Evolutionary conservation across 139 green algal genomes (phyloP), one percentile per base, ranked within the genome.

Genomic region (Nannochloris sp.): DNA sequence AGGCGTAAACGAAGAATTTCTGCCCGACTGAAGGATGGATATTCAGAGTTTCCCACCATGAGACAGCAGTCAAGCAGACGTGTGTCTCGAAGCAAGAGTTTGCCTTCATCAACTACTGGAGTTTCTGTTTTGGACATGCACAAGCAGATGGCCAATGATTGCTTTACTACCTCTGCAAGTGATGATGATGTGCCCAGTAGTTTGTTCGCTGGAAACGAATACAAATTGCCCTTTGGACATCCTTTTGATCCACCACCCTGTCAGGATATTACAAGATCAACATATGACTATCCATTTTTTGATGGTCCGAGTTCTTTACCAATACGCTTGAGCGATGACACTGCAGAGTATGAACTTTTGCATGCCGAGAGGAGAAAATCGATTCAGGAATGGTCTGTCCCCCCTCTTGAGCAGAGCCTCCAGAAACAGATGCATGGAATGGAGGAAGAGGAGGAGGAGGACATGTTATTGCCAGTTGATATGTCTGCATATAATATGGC

Each of bases 81-180:
- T 7, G 34, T 40, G 34, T 40, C 34, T 40, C 34, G 34, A 9
- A 40, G 34, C 34, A 53, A 25, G 46, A 64, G 57, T 15, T 10
- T 64, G 19, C 57, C 57, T 7, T 27, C 19, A 18, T 64, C 57
- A 18, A 21, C 57, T 15, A 51, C 56, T 25, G 57, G 57, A 34
- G n/a, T 9, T 9, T 64, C 57, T 14, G 57, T 64, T 7, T 27
- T 64, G 19, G 57, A 64, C 6, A 64, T 64, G n/a, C 19, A 64
- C 57, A 50, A 23, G 23, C 56, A 64, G n/a, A 27, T 64, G 40
- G 57, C 21, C 15, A 27, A 64, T 25, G 57, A 64, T 16, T 54
- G 18, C 15, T 21, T 31, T 16, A 49, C 57, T 18, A 64, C 57
- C 3, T 64, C 57, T 25, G 57, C 57, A 57, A 44, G 19, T 1